Evolutionary conservation across 2,329 filamentous ascomycete species (phyloP), one percentile per base, ranked within the genome.

Genomic region (Geoglossum cookeanum): DNA sequence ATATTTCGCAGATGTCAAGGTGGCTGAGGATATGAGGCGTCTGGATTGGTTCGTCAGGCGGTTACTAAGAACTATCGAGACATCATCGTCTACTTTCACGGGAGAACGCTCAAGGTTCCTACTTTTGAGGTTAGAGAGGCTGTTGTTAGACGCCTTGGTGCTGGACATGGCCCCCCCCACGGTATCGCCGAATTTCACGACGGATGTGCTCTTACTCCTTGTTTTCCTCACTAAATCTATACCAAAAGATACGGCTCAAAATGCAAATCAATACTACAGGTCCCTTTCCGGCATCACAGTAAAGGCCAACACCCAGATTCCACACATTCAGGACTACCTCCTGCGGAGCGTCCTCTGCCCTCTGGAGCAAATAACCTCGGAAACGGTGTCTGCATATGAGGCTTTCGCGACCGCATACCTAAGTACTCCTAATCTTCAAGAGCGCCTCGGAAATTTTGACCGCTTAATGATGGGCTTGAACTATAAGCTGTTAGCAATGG

Each of bases 391-490:
- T 22, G 71, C 71, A 0, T 75, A 75, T 60, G 68, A 71, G 61
- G 71, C 69, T 59, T 72, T 75, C 63, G 69, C 68, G 5, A 65
- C 63, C 39, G 68, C 66, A 33, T 76, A 77, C 61, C 66, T 79
- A 57, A 71, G 69, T 0, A 68, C 70, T n/a, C 68, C 72, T 2
- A 65, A 70, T 47, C 66, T 76, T 8, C 61, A 67, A 61, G 58
- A 65, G 58, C 61, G 66, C 62, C 57, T 71, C 61, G 65, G 70
- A 13, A 63, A 65, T 3, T 65, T 76, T 57, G 67, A 70, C 61
- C 61, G 59, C 4, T 63, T 80, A 39, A 72, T 75, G 35, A 69
- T 70, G 17, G 67, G 68, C 17, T 69, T 79, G 59, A 75, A 78
- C 61, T 76, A 77, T 61, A 75, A 75, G 59, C 63, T 76, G 49